Percentiles rank a stretch among this genome's conserved stretches.
phyloP scores from a whole-genome alignment of 371 early-diverging fungal species.

The Gilbertella persicaria region DNA sequence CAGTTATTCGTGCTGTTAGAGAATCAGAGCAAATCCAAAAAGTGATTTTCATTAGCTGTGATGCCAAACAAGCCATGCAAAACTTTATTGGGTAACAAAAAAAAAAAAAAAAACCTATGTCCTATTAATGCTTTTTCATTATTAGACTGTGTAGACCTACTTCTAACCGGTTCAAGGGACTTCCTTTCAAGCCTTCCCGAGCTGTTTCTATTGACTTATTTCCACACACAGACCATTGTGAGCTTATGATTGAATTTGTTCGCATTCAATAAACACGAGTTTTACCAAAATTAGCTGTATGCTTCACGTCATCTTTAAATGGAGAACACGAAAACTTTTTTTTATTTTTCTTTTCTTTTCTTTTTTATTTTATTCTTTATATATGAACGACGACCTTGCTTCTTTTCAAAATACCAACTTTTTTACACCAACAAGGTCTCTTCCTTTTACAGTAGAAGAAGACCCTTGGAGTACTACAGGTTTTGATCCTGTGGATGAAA shows the following conservation, averaged over 20 bases:
- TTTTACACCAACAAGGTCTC: slow-evolving; percentile 12
- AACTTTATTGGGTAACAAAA: slow-evolving; percentile 71
- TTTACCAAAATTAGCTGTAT: too few relatives aligned
- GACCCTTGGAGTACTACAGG: slow-evolving; percentile 28
- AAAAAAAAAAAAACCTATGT: slow-evolving; percentile 1
- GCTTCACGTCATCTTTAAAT: too few relatives aligned
- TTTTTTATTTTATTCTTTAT: too few relatives aligned
- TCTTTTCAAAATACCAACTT: slow-evolving; percentile 21
- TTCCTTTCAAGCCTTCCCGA: slow-evolving; percentile 64
- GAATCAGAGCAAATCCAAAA: slow-evolving; percentile 55
- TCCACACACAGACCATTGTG: slow-evolving; percentile 78
- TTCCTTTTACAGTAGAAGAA: slow-evolving; percentile 28
- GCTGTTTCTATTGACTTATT: slow-evolving; percentile 77
- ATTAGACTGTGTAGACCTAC: slow-evolving; percentile 59
- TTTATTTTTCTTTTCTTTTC: too few relatives aligned
- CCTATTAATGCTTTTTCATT: background rate
- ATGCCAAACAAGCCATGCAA: slow-evolving; percentile 58
- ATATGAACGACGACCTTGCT: too few relatives aligned
- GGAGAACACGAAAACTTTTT: too few relatives aligned
- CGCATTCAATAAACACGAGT: slow-evolving; percentile 15
- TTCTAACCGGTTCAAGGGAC: slow-evolving; percentile 58
- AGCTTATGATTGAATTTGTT: slow-evolving; percentile 72
- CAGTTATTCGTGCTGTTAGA: slow-evolving; percentile 69
- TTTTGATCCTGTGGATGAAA: slow-evolving; percentile 24
- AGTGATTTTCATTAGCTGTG: slow-evolving; percentile 79